phyloP scores from a whole-genome alignment of 176 grass and related monocot species.

The Olyra latifolia region DNA sequence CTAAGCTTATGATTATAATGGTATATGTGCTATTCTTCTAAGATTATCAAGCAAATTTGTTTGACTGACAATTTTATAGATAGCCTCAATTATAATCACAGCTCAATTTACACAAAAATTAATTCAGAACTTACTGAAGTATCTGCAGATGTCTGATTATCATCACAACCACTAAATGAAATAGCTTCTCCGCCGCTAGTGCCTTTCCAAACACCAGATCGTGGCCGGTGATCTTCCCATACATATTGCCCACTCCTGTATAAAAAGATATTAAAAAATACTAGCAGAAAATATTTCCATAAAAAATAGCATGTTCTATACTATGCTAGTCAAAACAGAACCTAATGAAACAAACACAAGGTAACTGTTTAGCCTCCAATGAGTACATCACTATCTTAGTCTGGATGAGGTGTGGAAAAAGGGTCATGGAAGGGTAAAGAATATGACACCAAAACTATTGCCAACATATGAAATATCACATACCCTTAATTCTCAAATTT shows the following conservation, averaged over 20 bases:
- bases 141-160: constrained; percentile 94
- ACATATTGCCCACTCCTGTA: constrained; percentile 76
- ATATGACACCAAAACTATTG: neutral
- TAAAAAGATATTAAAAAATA: constrained; percentile 20
- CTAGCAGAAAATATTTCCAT: constrained; percentile 7
- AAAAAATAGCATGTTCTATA: constrained; percentile 10
- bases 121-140: constrained; percentile 70
- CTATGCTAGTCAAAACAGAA: constrained; percentile 26
- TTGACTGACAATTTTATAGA: neutral
- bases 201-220: constrained; percentile 96
- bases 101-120: constrained; percentile 1
- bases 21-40: no score
- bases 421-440: neutral
- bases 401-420: neutral
- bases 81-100: neutral
- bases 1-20: no score
- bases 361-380: constrained; percentile 8
- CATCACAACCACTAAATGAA: constrained; percentile 97
- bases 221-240: constrained; percentile 96
- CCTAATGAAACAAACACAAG: constrained; percentile 13
- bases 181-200: constrained; percentile 92
- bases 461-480: neutral
- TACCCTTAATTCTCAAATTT: neutral
- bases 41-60: no score
- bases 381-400: neutral